phyloP scores from a whole-genome alignment of 2,329 filamentous ascomycete species.

The Colletotrichum nymphaeae region DNA sequence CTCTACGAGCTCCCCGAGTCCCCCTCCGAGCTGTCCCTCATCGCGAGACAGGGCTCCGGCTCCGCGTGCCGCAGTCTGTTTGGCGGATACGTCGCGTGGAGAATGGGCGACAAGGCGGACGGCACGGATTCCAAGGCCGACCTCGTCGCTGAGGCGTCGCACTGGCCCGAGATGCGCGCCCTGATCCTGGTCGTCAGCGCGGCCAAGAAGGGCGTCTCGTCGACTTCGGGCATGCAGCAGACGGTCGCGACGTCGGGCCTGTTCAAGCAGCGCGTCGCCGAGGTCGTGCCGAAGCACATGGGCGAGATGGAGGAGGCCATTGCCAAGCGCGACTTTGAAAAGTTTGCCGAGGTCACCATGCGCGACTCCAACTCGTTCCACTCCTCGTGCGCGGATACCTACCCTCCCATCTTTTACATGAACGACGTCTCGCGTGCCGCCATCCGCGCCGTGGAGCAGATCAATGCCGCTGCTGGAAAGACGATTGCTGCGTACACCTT shows the following conservation, averaged over 20 bases:
- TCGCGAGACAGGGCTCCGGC: constrained; percentile 93
- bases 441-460: constrained; percentile 87
- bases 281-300: constrained; percentile 88
- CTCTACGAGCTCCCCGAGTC: constrained; percentile 87
- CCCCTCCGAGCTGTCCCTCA: constrained; percentile 84
- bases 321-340: constrained; percentile 80
- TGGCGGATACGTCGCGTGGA: constrained; percentile 96
- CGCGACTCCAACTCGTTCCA: constrained; percentile 98
- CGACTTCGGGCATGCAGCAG: constrained; percentile 95
- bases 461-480: constrained; percentile 84
- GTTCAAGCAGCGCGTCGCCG: constrained; percentile 79
- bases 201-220: constrained; percentile 95
- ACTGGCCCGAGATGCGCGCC: constrained; percentile 97
- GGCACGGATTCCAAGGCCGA: constrained; percentile 90
- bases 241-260: constrained; percentile 93
- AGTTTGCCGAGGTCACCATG: constrained; percentile 93
- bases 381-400: constrained; percentile 92
- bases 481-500: constrained; percentile 95
- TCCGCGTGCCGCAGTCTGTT: constrained; percentile 94
- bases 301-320: constrained; percentile 86
- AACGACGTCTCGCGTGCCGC: constrained; percentile 92
- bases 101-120: constrained; percentile 79
- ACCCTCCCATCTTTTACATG: constrained; percentile 98
- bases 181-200: constrained; percentile 91
- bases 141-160: constrained; percentile 85